Conservation (phyloP, 2,329 filamentous ascomycete genomes). For the Mycosphaerella sp. region DNA sequence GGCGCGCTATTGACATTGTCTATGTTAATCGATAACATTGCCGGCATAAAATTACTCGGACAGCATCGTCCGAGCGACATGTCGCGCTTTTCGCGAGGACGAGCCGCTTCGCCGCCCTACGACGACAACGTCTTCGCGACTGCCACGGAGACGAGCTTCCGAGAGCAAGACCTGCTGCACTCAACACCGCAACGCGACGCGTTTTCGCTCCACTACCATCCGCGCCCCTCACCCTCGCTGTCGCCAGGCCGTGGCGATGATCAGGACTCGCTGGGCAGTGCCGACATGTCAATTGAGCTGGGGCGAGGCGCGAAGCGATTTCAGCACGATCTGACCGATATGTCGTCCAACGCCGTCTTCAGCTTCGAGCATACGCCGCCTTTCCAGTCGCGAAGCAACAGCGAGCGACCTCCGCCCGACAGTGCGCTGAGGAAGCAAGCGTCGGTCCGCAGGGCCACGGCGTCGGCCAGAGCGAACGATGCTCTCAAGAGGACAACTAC, state of each 20-base stretch:
- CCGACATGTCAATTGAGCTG: slow-evolving; percentile 50
- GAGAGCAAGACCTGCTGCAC: slow-evolving; percentile 18
- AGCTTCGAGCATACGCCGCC: slow-evolving; percentile 44
- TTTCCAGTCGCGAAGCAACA: slow-evolving; percentile 24
- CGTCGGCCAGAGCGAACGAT: slow-evolving; percentile 32
- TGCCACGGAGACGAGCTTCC: slow-evolving; percentile 21
- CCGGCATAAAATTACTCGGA: neutral
- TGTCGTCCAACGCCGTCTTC: slow-evolving; percentile 47
- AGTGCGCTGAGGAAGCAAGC: slow-evolving; percentile 40
- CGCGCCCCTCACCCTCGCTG: slow-evolving; percentile 11
- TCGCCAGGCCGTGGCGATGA: slow-evolving; percentile 13
- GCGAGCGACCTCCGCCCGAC: slow-evolving; percentile 30
- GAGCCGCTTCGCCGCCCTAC: slow-evolving; percentile 12
- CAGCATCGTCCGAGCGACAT: neutral
- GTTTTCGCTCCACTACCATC: slow-evolving; percentile 21
- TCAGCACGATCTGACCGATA: slow-evolving; percentile 38
- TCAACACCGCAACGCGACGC: slow-evolving; percentile 21
- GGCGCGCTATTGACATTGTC: neutral
- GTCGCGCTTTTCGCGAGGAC: slow-evolving; percentile 11
- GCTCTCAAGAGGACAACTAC: slow-evolving; percentile 26
- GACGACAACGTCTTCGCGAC: slow-evolving; percentile 16
- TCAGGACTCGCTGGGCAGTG: slow-evolving; percentile 33
- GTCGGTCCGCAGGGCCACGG: slow-evolving; percentile 42
- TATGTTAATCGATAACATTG: neutral
- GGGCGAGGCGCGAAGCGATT: slow-evolving; percentile 45